Percentiles rank a stretch among this genome's conserved stretches.
phyloP scores from a whole-genome alignment of 2,329 filamentous ascomycete genomes.

The Penicillium sumatraense region DNA sequence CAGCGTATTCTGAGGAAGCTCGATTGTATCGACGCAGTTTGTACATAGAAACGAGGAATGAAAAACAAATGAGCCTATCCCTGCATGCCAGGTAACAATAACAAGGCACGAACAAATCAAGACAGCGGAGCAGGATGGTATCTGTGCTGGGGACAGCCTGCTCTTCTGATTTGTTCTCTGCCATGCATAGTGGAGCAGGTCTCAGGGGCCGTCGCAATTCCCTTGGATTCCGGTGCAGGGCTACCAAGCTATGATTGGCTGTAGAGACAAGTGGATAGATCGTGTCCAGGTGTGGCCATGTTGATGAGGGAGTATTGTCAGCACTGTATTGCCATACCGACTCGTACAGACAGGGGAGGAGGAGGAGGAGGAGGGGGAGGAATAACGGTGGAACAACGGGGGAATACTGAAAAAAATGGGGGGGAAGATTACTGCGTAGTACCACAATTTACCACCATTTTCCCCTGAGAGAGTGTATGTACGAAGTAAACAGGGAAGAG shows the following conservation, averaged over 20 bases:
- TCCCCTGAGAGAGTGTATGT: neutral
- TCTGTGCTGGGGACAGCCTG: constrained; percentile 13
- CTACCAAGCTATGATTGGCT: constrained; percentile 11
- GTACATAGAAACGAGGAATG: constrained; percentile 29
- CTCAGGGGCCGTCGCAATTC: constrained; percentile 37
- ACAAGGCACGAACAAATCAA: constrained; percentile 26
- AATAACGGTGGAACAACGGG: no score
- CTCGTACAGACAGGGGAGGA: neutral
- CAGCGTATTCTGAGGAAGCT: no score
- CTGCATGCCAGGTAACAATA: constrained; percentile 35
- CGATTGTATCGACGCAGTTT: no score
- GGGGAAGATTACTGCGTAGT: no score
- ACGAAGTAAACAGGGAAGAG: no score
- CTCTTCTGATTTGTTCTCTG: constrained; percentile 25
- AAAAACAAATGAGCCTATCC: constrained; percentile 30
- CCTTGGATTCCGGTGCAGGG: constrained; percentile 26
- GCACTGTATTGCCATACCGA: neutral
- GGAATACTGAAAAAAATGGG: no score
- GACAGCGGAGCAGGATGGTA: constrained; percentile 12
- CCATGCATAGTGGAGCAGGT: constrained; percentile 30
- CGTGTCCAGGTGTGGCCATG: neutral
- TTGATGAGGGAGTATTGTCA: no score
- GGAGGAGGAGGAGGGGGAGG: neutral
- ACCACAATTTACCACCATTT: no score
- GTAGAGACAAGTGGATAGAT: neutral